Base-by-base conservation (phyloP, 2,329 filamentous ascomycete species). In the Arthrobotrys conoides region DNA sequence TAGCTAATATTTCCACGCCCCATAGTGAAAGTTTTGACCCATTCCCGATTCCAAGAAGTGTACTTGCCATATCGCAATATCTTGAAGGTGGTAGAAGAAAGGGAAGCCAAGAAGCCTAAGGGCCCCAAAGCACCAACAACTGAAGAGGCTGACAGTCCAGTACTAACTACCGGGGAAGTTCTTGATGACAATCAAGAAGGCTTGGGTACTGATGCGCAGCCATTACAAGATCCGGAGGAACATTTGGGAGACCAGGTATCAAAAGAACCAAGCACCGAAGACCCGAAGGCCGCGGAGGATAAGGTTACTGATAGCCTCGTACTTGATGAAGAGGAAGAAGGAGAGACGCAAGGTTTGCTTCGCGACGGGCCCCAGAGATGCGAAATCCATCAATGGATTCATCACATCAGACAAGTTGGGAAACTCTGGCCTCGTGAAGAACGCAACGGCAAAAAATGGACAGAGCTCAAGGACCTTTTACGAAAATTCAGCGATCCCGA, bases 391-490 rank as follows among this genome's bases (percentile, higher is more conserved):
- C 46, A 65, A 4, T 70, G 65, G 65, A 12, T 27, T 4, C 24
- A 48, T 16, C 57, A 76, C 36, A 36, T 76, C 33, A 27, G 10
- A 6, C 22, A 18, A n/a, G 18, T 65, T 33, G 33, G n/a, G 5
- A 14, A 48, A 20, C 38, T 66, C 4, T 76, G 72, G 72, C 57
- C 65, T 2, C 55, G 36, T n/a, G 72, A 70, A 6, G 41, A 36
- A 48, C 41, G 72, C n/a, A 22, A 18, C 1, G 57, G 66, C n/a
- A 33, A 48, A 38, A 61, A 65, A 51, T 76, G 72, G 72, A 38
- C 49, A 3, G 44, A 59, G 20, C 27, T 76, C 9, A 27, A 44
- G 30, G n/a, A 6, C 2, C 61, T 70, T 14, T n/a, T 76, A 8
- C 65, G 49, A 22, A 76, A 70, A 41, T 66, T 76, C 53, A 38